Evolutionary conservation across 257 asterid genomes (phyloP).

Genomic region (Capsicum chinense): DNA sequence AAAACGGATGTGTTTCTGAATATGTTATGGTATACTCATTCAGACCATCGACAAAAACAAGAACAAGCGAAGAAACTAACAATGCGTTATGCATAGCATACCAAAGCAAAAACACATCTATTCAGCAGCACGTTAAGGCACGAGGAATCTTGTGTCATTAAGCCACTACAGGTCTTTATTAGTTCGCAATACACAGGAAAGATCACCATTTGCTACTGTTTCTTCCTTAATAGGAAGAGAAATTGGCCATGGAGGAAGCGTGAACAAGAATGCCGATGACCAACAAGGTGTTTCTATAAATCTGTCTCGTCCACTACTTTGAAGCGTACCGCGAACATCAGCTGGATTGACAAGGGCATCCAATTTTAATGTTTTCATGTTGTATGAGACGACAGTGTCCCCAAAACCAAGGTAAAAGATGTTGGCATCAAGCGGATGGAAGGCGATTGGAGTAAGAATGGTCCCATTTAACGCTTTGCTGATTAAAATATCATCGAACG

Average conservation of each 20-base stretch:
- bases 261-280: constrained; percentile 14
- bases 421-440: constrained; percentile 24
- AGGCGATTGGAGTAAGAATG: constrained; percentile 29
- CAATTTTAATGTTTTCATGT: constrained; percentile 24
- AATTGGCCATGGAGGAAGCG: constrained; percentile 31
- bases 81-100: neutral
- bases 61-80: neutral
- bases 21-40: neutral
- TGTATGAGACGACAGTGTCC: neutral
- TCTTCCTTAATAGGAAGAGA: constrained; percentile 12
- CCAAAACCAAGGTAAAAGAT: constrained; percentile 27
- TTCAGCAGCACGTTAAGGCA: neutral
- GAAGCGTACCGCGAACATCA: neutral
- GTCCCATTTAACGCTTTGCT: constrained; percentile 8
- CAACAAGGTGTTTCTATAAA: constrained; percentile 8
- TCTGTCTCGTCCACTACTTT: neutral
- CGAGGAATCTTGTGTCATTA: neutral
- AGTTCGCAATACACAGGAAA: neutral
- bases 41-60: neutral
- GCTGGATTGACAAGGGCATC: constrained; percentile 5
- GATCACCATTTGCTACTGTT: neutral
- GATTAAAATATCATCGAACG: neutral
- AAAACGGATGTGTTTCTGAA: neutral
- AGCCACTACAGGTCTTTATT: neutral
- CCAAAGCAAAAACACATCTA: neutral